These are phyloP conservation scores for Yarrowia galli DNA, from an alignment of 1,139 yeast species.

Conservation along the genomic window DNA sequence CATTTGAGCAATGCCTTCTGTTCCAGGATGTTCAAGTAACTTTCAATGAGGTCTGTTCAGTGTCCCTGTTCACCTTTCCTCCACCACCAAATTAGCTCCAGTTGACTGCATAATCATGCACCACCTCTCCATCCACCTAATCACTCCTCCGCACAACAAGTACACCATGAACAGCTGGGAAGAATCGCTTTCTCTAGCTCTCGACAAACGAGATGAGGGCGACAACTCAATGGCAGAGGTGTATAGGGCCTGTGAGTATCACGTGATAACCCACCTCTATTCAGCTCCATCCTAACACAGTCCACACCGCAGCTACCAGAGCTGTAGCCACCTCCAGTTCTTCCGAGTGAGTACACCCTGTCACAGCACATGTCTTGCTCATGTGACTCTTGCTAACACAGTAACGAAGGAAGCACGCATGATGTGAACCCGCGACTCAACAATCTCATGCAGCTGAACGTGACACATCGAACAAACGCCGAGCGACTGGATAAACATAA, in stretches of 20 bases:
- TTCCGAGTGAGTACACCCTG: conserved; percentile 29
- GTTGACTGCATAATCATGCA: conserved; percentile 23
- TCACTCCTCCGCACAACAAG: not conserved
- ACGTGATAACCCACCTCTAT: not conserved
- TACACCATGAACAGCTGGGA: conserved; percentile 29
- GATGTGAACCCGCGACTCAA: conserved; percentile 38
- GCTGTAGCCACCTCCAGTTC: not conserved
- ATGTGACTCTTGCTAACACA: conserved; percentile 1
- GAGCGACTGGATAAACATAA: conserved; percentile 39
- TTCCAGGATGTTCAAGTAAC: too few species aligned
- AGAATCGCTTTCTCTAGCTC: conserved; percentile 33
- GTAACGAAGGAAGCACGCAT: not conserved
- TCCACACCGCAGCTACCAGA: conserved; percentile 20
- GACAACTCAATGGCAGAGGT: conserved; percentile 45
- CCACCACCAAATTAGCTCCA: not conserved
- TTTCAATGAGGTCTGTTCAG: too few species aligned
- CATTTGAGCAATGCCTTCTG: too few species aligned
- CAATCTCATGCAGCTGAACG: conserved; percentile 36
- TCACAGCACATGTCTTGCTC: too few species aligned
- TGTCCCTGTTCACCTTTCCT: too few species aligned
- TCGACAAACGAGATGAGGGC: conserved; percentile 45
- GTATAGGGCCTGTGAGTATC: conserved; percentile 44
- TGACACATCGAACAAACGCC: conserved; percentile 38
- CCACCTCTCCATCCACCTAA: not conserved
- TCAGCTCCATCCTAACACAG: conserved; percentile 20